Conservation (phyloP, 169 alveolate genomes). For the Eimeria acervulina region DNA sequence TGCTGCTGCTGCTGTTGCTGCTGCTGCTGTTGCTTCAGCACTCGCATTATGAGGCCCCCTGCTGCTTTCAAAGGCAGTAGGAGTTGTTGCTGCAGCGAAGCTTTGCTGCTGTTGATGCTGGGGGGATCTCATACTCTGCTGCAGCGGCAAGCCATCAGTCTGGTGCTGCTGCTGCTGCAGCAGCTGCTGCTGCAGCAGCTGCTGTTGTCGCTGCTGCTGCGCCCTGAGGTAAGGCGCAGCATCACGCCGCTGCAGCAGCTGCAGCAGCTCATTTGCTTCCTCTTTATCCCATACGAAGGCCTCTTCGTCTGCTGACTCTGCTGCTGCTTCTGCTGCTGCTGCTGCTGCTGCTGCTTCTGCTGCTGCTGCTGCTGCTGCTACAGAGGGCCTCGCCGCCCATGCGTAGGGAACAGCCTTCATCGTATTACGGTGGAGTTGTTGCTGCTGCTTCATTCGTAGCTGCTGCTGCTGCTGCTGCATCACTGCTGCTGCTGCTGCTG, state of each 20-base stretch:
- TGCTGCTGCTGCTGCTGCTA: not conserved
- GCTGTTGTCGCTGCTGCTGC: not conserved
- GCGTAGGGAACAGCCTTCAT: slow-evolving; percentile 21
- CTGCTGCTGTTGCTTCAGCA: slow-evolving; percentile 12
- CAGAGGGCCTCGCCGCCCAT: not conserved
- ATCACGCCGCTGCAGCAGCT: too few relatives aligned
- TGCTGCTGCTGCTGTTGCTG: slow-evolving; percentile 25
- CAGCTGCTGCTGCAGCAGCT: slow-evolving; percentile 8
- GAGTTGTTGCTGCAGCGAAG: not conserved
- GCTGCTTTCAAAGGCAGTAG: not conserved
- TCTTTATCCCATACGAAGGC: not conserved
- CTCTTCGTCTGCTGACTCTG: not conserved
- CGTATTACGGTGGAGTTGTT: not conserved
- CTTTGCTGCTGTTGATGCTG: not conserved
- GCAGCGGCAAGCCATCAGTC: not conserved
- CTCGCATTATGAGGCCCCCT: not conserved
- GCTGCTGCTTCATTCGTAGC: not conserved
- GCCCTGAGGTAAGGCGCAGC: not conserved
- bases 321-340: slow-evolving; percentile 32
- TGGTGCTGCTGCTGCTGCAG: not conserved
- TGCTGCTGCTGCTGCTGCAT: not conserved
- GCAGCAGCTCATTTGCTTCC: not conserved
- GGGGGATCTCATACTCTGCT: not conserved
- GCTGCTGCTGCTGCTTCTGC: slow-evolving; percentile 8
- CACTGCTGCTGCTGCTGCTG: not conserved